Conservation (phyloP, 2,329 filamentous ascomycete species). For the Pseudodiploospora longispora region DNA sequence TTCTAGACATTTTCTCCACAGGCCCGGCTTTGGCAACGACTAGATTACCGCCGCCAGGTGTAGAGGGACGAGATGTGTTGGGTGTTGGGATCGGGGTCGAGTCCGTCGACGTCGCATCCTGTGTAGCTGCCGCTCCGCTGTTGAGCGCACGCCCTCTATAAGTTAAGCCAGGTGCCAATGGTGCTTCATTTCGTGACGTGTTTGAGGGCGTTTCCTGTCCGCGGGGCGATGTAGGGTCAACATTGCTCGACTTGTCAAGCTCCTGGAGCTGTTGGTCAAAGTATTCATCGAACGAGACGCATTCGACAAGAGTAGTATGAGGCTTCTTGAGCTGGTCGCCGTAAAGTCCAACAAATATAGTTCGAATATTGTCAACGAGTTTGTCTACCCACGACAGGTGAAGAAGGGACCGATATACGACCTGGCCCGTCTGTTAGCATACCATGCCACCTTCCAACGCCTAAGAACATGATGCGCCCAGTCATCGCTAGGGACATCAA, state of each 20-base stretch:
- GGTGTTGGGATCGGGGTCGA: slow-evolving; percentile 63
- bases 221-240: slow-evolving; percentile 19
- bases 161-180: slow-evolving; percentile 29
- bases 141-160: slow-evolving; percentile 31
- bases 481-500: neutral
- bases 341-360: slow-evolving; percentile 85
- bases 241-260: slow-evolving; percentile 51
- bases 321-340: slow-evolving; percentile 77
- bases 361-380: slow-evolving; percentile 88
- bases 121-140: slow-evolving; percentile 16
- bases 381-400: slow-evolving; percentile 97
- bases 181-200: slow-evolving; percentile 15
- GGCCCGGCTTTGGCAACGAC: slow-evolving; percentile 69
- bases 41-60: slow-evolving; percentile 56
- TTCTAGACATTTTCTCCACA: slow-evolving; percentile 67
- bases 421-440: slow-evolving; percentile 42
- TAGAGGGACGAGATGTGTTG: slow-evolving; percentile 69
- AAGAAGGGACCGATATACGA: slow-evolving; percentile 91
- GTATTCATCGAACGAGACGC: slow-evolving; percentile 76
- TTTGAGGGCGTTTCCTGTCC: slow-evolving; percentile 27
- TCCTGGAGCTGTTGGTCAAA: slow-evolving; percentile 90
- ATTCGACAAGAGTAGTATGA: slow-evolving; percentile 70
- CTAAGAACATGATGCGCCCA: neutral
- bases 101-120: slow-evolving; percentile 49
- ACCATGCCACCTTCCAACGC: slow-evolving; percentile 5